These are phyloP conservation scores for Colletotrichum neosansevieriae DNA, from an alignment of 2,329 filamentous ascomycete genomes.

Conservation along the genomic window DNA sequence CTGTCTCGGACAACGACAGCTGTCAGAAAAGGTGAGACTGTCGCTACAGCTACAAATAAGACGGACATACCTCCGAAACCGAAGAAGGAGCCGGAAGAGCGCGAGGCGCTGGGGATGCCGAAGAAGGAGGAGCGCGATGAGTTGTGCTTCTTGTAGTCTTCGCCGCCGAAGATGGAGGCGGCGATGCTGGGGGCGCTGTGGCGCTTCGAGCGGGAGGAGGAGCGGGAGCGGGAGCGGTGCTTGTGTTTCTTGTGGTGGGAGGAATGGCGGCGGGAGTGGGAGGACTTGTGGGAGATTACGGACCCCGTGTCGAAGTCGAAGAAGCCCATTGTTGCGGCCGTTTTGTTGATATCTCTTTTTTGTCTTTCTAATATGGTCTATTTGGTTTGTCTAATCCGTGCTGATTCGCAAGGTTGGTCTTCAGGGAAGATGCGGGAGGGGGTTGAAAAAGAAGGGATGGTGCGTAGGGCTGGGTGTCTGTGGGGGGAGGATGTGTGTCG, in stretches of 20 bases:
- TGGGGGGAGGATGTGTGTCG: neutral
- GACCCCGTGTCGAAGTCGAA: conserved; percentile 40
- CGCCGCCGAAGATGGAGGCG: conserved; percentile 59
- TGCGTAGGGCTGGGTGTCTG: conserved; percentile 1
- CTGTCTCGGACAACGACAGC: no score
- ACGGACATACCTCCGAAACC: conserved; percentile 51
- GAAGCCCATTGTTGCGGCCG: conserved; percentile 36
- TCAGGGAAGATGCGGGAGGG: neutral
- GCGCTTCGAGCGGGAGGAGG: conserved; percentile 54
- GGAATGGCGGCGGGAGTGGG: conserved; percentile 40
- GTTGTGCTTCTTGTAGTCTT: conserved; percentile 53
- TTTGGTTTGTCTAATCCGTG: neutral
- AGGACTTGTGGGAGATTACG: conserved; percentile 39
- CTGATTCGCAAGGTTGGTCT: neutral
- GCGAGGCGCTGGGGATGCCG: conserved; percentile 57
- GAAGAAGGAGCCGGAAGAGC: conserved; percentile 58
- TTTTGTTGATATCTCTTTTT: neutral
- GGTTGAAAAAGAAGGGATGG: neutral
- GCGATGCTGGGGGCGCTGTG: conserved; percentile 52
- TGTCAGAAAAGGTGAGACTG: neutral
- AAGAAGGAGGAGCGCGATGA: conserved; percentile 61
- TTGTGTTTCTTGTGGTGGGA: conserved; percentile 43
- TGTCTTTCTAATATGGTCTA: neutral
- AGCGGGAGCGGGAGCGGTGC: conserved; percentile 54
- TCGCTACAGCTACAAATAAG: neutral